Evolutionary conservation across 2,329 filamentous ascomycete genomes (phyloP), one percentile per base, ranked within the genome.

Genomic region (Venturia asperata): DNA sequence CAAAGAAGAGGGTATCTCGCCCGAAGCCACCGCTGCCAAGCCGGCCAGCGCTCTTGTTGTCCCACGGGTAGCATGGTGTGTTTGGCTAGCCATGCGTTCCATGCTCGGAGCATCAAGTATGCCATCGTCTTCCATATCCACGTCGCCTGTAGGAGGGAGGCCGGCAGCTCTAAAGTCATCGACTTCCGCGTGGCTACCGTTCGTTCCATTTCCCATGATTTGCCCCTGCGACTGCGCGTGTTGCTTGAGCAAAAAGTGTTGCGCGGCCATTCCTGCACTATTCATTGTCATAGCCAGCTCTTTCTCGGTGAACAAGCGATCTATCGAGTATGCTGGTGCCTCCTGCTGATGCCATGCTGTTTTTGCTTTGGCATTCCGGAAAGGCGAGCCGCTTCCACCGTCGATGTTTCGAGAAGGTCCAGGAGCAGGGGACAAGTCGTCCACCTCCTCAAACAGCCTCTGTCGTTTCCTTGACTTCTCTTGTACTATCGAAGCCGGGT

Each of bases 221-320:
- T 52, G 45, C 7, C 64, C 64, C 13, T 67, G 62, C 27, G 69
- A 58, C n/a, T 77, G 73, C 27, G 68, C 58, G 24, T 77, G 73
- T 34, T 72, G 68, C 65, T 83, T 83, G 65, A 83, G 80, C 73
- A 87, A 86, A 74, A 81, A 80, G 67, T 80, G 74, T 47, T 82
- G 79, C 0, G 86, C 82, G 5, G 84, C 85, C 39, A 83, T 78
- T 62, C 85, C 83, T 3, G 85, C 85, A 58, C 82, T 80, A 69
- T 86, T 85, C 67, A 84, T 85, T 65, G 85, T 83, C 72, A 84
- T 78, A 63, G 81, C 81, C 64, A 88, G 80, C 73, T 88, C 85
- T 75, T 87, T 87, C 67, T 88, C 85, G 3, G 84, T 87, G 71
- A 88, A 88, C 19, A 88, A 78, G n/a, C 82, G 80, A 65, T 87